These are phyloP conservation scores for Entomortierella lignicola DNA, from an alignment of 192 early-diverging fungal species.

Conservation along the genomic window DNA sequence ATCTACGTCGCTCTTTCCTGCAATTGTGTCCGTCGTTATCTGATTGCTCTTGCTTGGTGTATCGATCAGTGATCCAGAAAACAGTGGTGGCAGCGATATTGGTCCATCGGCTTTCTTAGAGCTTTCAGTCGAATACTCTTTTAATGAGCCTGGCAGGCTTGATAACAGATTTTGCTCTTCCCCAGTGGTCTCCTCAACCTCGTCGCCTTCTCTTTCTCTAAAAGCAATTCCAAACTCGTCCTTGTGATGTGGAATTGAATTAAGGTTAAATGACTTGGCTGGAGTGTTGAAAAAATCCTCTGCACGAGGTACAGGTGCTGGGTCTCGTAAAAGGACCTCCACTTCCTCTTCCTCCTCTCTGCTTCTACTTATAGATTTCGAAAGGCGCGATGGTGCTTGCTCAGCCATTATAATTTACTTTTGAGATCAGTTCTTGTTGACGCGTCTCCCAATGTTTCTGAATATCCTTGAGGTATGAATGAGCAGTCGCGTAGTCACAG, in stretches of 20 bases:
- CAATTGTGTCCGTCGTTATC: background rate
- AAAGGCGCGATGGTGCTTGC: constrained; percentile 3
- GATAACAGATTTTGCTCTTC: background rate
- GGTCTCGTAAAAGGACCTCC: background rate
- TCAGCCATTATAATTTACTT: constrained; percentile 9
- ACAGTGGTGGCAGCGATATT: background rate
- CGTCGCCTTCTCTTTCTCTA: background rate
- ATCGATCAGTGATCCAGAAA: background rate
- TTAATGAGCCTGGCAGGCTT: background rate
- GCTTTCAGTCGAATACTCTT: background rate
- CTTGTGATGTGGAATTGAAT: background rate
- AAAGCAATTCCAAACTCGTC: background rate
- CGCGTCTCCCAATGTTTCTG: background rate
- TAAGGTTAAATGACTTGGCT: background rate
- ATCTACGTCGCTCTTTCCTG: background rate
- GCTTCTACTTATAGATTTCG: background rate
- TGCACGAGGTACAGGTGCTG: background rate
- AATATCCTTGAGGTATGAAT: background rate
- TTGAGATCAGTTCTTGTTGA: background rate
- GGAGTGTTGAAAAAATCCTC: background rate
- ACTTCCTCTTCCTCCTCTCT: background rate
- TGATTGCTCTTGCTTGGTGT: background rate
- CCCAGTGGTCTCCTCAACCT: background rate
- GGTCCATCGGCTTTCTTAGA: background rate
- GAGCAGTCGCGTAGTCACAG: background rate